Conservation (phyloP, 1,284 basidiomycete genomes). For the Sporisorium reilianum region DNA sequence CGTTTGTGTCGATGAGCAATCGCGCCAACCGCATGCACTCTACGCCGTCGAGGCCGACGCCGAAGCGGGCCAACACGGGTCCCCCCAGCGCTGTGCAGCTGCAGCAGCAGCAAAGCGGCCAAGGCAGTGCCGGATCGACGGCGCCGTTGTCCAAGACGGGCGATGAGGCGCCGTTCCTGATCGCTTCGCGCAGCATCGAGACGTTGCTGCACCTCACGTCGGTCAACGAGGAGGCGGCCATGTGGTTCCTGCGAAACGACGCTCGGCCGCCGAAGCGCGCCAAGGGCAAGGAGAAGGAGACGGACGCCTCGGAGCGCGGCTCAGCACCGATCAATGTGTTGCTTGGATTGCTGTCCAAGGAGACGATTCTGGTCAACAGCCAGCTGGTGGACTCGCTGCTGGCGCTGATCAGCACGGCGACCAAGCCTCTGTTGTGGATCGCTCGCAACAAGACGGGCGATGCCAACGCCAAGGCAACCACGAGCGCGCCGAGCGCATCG, state of each 20-base stretch:
- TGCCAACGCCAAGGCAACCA: constrained; percentile 16
- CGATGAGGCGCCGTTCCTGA: constrained; percentile 68
- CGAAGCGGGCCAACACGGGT: constrained; percentile 47
- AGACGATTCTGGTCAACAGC: constrained; percentile 59
- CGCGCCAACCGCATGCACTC: constrained; percentile 48
- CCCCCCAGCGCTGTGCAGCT: constrained; percentile 35
- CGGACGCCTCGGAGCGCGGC: constrained; percentile 30
- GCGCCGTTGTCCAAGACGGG: constrained; percentile 66
- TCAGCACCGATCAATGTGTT: constrained; percentile 62
- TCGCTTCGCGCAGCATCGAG: constrained; percentile 66
- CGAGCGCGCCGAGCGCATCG: background rate
- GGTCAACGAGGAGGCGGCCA: constrained; percentile 59
- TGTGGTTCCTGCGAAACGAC: constrained; percentile 67
- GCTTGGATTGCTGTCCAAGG: constrained; percentile 62
- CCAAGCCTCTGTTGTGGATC: constrained; percentile 56
- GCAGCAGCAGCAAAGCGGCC: constrained; percentile 14
- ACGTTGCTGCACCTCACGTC: constrained; percentile 60
- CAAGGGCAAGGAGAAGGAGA: constrained; percentile 57
- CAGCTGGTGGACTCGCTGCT: constrained; percentile 66
- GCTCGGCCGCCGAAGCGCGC: constrained; percentile 46
- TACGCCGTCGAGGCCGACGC: constrained; percentile 59
- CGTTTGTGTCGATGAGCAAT: constrained; percentile 84
- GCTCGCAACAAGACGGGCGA: constrained; percentile 27
- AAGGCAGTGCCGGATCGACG: constrained; percentile 15
- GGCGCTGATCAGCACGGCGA: constrained; percentile 63